phyloP scores from a whole-genome alignment of 2,329 filamentous ascomycete species.

The Fusarium falciforme region DNA sequence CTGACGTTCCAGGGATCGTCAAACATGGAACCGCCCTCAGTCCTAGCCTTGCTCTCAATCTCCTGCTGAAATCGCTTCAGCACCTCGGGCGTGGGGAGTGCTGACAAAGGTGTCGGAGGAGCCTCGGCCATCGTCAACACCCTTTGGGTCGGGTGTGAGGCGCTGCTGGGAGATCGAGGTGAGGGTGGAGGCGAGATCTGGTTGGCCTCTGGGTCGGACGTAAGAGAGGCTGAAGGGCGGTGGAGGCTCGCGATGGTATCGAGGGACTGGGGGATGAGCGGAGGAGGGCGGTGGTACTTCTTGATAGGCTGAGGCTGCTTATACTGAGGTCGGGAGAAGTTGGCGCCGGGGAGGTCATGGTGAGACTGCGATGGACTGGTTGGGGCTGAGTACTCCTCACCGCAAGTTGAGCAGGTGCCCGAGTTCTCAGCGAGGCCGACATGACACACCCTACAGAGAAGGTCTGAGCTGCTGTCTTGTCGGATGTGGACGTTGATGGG shows the following conservation, averaged over 20 bases:
- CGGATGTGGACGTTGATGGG: constrained; percentile 34
- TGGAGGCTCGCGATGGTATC: constrained; percentile 29
- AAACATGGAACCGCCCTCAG: constrained; percentile 16
- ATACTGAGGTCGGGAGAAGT: constrained; percentile 15
- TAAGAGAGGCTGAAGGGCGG: constrained; percentile 16
- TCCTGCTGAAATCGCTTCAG: constrained; percentile 35
- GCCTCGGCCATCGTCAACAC: constrained; percentile 8
- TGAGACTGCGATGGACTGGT: constrained; percentile 13
- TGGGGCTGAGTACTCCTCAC: constrained; percentile 28
- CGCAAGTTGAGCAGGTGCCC: constrained; percentile 39
- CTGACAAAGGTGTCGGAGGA: constrained; percentile 34
- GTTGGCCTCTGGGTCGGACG: constrained; percentile 33
- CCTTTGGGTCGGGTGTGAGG: constrained; percentile 21
- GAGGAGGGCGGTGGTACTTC: constrained; percentile 32
- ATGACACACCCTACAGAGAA: constrained; percentile 37
- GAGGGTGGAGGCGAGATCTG: constrained; percentile 27
- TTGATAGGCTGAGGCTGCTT: constrained; percentile 17
- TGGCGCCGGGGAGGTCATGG: constrained; percentile 3
- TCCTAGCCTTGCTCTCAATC: constrained; percentile 4
- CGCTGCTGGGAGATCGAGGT: constrained; percentile 9
- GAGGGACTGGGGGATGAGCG: constrained; percentile 26
- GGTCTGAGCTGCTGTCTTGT: constrained; percentile 37
- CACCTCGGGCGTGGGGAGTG: constrained; percentile 37
- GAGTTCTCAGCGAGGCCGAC: constrained; percentile 37
- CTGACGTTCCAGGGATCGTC: constrained; percentile 25